Conservation (phyloP, 2,329 filamentous ascomycete genomes). For the Pyrenochaeta sp. region DNA sequence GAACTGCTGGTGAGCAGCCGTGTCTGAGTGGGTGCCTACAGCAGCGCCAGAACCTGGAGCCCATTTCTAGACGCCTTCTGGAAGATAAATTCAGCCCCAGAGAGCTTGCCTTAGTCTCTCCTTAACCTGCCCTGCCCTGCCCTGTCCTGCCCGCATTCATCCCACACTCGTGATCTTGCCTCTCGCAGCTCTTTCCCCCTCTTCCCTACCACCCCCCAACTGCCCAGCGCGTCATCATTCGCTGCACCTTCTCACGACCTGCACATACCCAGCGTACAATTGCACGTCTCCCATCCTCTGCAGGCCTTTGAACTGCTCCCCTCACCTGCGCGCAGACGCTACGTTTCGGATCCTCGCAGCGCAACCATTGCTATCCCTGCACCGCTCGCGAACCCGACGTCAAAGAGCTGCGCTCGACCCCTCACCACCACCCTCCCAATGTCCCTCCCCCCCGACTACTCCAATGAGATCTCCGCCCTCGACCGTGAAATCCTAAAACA, state of each 20-base stretch:
- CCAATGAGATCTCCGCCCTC: conserved; percentile 70
- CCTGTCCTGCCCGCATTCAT: conserved; percentile 25
- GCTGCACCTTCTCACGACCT: conserved; percentile 17
- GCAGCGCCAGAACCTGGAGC: conserved; percentile 14
- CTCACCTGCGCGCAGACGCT: conserved; percentile 29
- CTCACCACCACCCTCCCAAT: conserved; percentile 46
- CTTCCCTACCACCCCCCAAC: conserved; percentile 19
- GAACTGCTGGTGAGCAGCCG: conserved; percentile 16
- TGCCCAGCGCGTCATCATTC: conserved; percentile 23
- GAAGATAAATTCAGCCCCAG: conserved; percentile 30
- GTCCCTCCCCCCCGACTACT: conserved; percentile 54
- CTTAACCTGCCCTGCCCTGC: not conserved
- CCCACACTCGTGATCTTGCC: conserved; percentile 22
- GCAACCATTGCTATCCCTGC: conserved; percentile 47
- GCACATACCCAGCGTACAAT: conserved; percentile 10
- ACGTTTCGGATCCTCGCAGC: conserved; percentile 40
- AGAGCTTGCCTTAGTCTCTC: conserved; percentile 29
- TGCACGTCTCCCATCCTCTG: conserved; percentile 5
- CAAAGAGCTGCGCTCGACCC: conserved; percentile 49
- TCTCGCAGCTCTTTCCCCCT: conserved; percentile 25
- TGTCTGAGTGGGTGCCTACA: conserved; percentile 21
- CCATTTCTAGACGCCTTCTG: conserved; percentile 42
- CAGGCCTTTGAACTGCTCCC: conserved; percentile 5
- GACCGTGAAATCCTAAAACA: conserved; percentile 67
- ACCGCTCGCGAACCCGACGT: conserved; percentile 44